Evolutionary conservation across 2,329 filamentous ascomycete species (phyloP).

Genomic region (Diaporthe vaccinii): DNA sequence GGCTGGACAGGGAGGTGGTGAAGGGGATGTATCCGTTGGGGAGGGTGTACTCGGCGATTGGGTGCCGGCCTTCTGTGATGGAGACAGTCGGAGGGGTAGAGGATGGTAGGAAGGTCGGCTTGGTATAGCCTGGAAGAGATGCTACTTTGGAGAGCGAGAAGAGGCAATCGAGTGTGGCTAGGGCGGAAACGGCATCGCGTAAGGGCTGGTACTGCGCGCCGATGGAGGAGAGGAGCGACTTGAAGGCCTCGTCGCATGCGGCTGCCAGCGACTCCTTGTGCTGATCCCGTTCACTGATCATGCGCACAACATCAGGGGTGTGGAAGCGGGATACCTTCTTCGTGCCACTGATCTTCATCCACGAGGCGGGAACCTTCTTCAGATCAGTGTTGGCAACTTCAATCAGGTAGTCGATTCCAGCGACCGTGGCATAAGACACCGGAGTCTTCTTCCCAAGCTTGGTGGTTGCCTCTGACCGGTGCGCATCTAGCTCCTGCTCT

Average conservation of each 20-base stretch:
- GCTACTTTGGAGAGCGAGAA: conserved; percentile 89
- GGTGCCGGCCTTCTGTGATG: conserved; percentile 84
- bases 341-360: conserved; percentile 94
- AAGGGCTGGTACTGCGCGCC: conserved; percentile 89
- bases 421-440: conserved; percentile 84
- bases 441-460: conserved; percentile 78
- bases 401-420: conserved; percentile 94
- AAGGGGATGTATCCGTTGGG: conserved; percentile 93
- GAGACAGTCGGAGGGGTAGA: conserved; percentile 76
- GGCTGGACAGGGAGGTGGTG: conserved; percentile 78
- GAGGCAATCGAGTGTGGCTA: conserved; percentile 91
- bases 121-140: conserved; percentile 86
- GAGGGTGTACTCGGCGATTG: conserved; percentile 94
- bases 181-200: conserved; percentile 87
- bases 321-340: conserved; percentile 95
- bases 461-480: conserved; percentile 78
- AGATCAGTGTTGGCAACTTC: conserved; percentile 88
- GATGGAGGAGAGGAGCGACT: conserved; percentile 78
- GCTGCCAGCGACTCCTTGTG: conserved; percentile 94
- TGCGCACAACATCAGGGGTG: conserved; percentile 87
- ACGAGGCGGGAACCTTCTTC: conserved; percentile 91
- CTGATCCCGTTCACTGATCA: conserved; percentile 90
- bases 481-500: conserved; percentile 87
- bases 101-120: conserved; percentile 76
- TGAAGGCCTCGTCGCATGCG: conserved; percentile 89